Base-by-base conservation (phyloP, 371 early-diverging fungal species). In the Lichtheimia corymbifera region DNA sequence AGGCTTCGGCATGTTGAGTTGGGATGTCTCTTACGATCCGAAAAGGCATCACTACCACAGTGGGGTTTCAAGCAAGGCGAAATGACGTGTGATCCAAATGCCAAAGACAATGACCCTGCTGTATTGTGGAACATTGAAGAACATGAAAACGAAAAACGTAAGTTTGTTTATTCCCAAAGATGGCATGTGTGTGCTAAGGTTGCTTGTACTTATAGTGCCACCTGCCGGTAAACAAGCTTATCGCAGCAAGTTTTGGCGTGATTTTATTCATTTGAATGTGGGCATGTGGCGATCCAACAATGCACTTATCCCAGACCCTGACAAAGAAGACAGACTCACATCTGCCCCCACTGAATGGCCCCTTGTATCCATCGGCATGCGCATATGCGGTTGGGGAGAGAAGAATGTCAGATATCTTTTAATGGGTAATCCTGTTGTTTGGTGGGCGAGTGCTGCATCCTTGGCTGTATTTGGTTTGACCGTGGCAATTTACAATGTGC, bases 61-160 rank as follows among this genome's bases (percentile, higher is more conserved):
- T 99, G 99, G 99, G 99, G 99, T 4, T 97, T 94, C 82, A 88
- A 88, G 59, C 99, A 99, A 74, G 82, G 88, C 12, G 99, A 99
- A 65, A 93, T 99, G 0, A 74, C 82, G 2, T 99, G 99, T 76
- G 89, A 92, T 59, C 76, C 87, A 49, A 77, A 85, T 28, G 75
- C 84, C 51, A 73, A 81, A 17, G 75, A 86, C 18, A 62, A 69
- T 9, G 77, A 80, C 54, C 72, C 83, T 20, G 68, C 75, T 53
- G 83, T 91, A 24, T 82, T 93, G 68, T 99, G 99, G 99, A 99
- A 97, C 77, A 74, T 99, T 55, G 99, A 99, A 79, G 81, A 83
- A 63, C 97, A 99, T 70, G 68, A 70, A 67, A 91, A 97, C 63
- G 77, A 80, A 4, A 79, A 73, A 45, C 67, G 78, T 74, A 69